Evolutionary conservation across 805 yeast genomes (phyloP).

Genomic region (Hanseniaspora clermontiae): DNA sequence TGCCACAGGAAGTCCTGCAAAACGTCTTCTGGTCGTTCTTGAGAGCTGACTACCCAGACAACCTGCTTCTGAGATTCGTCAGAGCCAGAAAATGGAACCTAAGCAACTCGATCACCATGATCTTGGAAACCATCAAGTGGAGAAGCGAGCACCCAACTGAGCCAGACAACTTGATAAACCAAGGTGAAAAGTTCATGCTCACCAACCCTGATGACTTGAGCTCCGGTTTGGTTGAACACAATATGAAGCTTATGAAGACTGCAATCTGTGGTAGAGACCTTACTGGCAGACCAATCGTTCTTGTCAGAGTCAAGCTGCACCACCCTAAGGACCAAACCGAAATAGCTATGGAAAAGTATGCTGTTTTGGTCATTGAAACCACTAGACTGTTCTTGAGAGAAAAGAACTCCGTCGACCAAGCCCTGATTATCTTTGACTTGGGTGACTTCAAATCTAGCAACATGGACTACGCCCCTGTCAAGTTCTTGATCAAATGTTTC

Average conservation of each 20-base stretch:
- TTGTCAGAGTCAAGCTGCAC: slow-evolving; percentile 70
- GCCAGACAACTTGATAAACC: slow-evolving; percentile 48
- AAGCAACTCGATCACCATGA: slow-evolving; percentile 55
- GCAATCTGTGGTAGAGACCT: slow-evolving; percentile 62
- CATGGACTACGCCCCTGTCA: slow-evolving; percentile 87
- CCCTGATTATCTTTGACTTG: slow-evolving; percentile 75
- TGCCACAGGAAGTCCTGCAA: slow-evolving; percentile 41
- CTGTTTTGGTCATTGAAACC: slow-evolving; percentile 66
- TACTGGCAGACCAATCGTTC: slow-evolving; percentile 64
- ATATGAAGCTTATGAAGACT: slow-evolving; percentile 51
- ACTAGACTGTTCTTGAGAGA: slow-evolving; percentile 63
- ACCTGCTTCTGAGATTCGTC: slow-evolving; percentile 57
- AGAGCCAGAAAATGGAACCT: slow-evolving; percentile 82
- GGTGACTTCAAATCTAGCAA: slow-evolving; percentile 76
- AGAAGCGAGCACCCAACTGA: slow-evolving; percentile 41
- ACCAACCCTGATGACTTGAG: slow-evolving; percentile 28
- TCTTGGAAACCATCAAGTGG: slow-evolving; percentile 66
- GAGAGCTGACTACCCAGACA: slow-evolving; percentile 74
- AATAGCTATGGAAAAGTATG: slow-evolving; percentile 62
- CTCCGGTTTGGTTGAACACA: slow-evolving; percentile 30
- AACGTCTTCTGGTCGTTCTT: slow-evolving; percentile 45
- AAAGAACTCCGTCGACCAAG: slow-evolving; percentile 50
- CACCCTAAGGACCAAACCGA: slow-evolving; percentile 52
- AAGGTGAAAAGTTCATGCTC: slow-evolving; percentile 58
- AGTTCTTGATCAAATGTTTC: slow-evolving; percentile 74